Evolutionary conservation across 345 rosid species (phyloP).

Genomic region (Cardamine chenopodiifolia): DNA sequence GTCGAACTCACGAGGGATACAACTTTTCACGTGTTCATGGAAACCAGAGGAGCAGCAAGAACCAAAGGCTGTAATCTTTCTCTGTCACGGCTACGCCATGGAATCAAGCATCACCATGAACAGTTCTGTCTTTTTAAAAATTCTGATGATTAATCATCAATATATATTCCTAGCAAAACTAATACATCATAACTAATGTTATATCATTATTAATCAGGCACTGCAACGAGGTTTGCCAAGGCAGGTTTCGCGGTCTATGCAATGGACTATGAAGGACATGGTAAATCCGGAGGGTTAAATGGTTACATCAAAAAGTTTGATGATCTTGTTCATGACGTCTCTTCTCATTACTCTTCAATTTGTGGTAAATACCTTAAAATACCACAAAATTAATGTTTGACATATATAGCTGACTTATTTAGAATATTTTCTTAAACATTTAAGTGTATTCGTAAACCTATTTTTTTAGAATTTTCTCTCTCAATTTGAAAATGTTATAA

Average conservation of each 20-base stretch:
- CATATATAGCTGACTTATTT: not conserved
- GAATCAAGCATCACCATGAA: conserved; percentile 91
- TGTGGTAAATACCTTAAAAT: conserved; percentile 48
- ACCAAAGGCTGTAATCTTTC: conserved; percentile 69
- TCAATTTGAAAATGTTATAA: not conserved
- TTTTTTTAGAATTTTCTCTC: not conserved
- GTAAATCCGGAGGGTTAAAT: conserved; percentile 66
- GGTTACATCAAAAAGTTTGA: conserved; percentile 57
- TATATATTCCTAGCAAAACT: not conserved
- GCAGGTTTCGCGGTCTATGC: conserved; percentile 72
- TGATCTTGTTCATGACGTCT: conserved; percentile 60
- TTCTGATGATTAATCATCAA: conserved; percentile 12
- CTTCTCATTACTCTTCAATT: conserved; percentile 51
- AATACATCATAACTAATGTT: not conserved
- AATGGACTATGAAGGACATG: conserved; percentile 90
- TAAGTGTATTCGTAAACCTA: not conserved
- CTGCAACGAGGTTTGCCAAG: conserved; percentile 60
- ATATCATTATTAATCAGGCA: conserved; percentile 48
- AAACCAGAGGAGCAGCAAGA: conserved; percentile 52
- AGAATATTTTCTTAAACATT: not conserved
- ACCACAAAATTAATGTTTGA: not conserved
- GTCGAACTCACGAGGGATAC: conserved; percentile 56
- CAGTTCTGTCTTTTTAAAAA: conserved; percentile 42
- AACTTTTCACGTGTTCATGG: conserved; percentile 86
- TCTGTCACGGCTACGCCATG: conserved; percentile 94